Base-by-base conservation (phyloP, 805 yeast genomes). In the Teunomyces pallodes region DNA sequence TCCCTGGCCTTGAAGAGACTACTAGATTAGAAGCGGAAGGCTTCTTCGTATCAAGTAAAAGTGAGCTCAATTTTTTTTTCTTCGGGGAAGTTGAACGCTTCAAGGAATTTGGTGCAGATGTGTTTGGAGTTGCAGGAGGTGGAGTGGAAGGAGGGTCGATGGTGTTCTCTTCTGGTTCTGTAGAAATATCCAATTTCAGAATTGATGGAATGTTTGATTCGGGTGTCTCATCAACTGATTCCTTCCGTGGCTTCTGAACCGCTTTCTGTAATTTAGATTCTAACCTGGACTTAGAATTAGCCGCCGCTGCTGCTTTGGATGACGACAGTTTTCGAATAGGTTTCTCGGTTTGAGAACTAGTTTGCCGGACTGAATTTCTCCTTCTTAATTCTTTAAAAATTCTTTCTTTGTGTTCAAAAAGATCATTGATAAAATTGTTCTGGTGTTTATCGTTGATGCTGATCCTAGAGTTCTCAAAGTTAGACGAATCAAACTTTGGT, bases 381-480 rank as follows among this genome's bases (percentile, higher is more conserved):
- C 76, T 64, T 55, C 76, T 64, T 54, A 87, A 76, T 53, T 82
- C 87, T 30, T 77, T 75, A 58, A 88, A 87, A n/a, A 88, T 79
- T 16, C 72, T 68, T 26, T 80, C 83, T 53, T 83, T 83, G 54
- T 83, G 66, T 10, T 68, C 67, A 56, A 88, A 70, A 39, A 89
- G 66, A 59, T 89, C 96, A 39, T 69, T 67, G 40, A 87, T 70
- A 41, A 88, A 77, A 49, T 76, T 72, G 51, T 68, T 74, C 6
- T 86, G 82, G 60, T 82, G 80, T 32, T 78, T 73, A 58, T 84
- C 90, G 48, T 76, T 79, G 39, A 80, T 63, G 9, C 64, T 60
- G 44, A 69, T 66, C 30, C 51, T 52, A 24, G 51, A 36, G 29
- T 52, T 53, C 12, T 63, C 67, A n/a, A 52, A 42, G 20, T 59